These are phyloP conservation scores for Chlamydomonas incerta DNA, from an alignment of 139 green algal genomes.

Conservation along the genomic window DNA sequence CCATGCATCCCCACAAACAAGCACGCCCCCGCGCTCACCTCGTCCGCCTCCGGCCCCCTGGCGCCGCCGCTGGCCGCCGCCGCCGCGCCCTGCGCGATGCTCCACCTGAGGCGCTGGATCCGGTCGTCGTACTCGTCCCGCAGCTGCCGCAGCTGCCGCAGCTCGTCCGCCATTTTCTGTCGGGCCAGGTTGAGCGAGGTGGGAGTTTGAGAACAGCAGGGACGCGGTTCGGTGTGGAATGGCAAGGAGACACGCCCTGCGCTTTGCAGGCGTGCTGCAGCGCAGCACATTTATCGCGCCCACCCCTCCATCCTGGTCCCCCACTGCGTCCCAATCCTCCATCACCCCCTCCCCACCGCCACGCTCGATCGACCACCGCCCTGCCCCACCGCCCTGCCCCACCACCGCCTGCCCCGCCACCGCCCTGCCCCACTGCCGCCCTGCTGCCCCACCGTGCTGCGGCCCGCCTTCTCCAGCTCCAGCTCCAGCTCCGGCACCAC, in stretches of 20 bases:
- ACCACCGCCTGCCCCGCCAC: neutral
- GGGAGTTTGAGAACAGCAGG: no score
- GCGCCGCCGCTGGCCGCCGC: neutral
- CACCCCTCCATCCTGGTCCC: no score
- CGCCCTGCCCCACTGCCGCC: slow-evolving; percentile 1
- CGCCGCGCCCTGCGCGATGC: neutral
- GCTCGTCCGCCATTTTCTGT: slow-evolving; percentile 63
- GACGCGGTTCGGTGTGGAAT: no score
- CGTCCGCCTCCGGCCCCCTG: neutral
- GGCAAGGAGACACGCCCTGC: no score
- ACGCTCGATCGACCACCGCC: neutral
- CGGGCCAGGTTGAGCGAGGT: neutral
- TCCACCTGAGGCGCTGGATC: slow-evolving; percentile 84
- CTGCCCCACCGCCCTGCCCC: neutral
- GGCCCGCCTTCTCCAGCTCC: slow-evolving; percentile 70
- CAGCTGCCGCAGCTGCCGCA: slow-evolving; percentile 73
- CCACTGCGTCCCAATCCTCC: no score
- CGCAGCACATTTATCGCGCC: no score
- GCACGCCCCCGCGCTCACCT: neutral
- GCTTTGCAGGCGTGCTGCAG: no score
- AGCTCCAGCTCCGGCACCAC: slow-evolving; percentile 94
- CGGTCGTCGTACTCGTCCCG: slow-evolving; percentile 88
- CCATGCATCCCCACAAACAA: no score
- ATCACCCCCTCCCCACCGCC: no score
- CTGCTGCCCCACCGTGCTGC: slow-evolving; percentile 37